These are phyloP conservation scores for Mrakia hoshinonis DNA, from an alignment of 768 basidiomycete genomes.

Conservation along the genomic window DNA sequence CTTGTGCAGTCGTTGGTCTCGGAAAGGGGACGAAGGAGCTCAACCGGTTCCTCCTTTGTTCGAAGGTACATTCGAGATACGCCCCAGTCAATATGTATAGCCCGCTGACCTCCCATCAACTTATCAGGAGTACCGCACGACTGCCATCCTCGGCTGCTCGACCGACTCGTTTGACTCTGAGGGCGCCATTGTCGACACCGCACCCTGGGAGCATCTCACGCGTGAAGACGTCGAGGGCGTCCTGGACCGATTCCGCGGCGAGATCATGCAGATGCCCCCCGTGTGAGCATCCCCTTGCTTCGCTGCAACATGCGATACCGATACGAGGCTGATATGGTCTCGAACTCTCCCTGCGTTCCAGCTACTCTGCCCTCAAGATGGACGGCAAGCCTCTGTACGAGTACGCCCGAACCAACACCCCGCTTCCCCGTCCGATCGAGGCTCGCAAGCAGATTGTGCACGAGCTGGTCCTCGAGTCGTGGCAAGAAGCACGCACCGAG, in stretches of 20 bases:
- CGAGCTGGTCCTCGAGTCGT: conserved; percentile 54
- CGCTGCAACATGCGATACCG: not conserved
- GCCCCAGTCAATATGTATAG: not conserved
- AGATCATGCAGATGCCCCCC: conserved; percentile 83
- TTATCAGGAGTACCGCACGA: conserved; percentile 77
- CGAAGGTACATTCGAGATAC: conserved; percentile 54
- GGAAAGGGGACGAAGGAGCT: conserved; percentile 84
- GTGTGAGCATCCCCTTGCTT: conserved; percentile 50
- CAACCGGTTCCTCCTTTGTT: conserved; percentile 70
- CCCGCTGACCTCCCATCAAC: conserved; percentile 25
- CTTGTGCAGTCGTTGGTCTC: conserved; percentile 65
- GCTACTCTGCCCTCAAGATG: conserved; percentile 98
- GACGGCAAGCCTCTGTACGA: conserved; percentile 91
- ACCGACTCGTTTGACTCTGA: conserved; percentile 92
- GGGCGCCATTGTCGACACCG: conserved; percentile 66
- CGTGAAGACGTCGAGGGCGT: conserved; percentile 60
- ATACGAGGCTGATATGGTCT: not conserved
- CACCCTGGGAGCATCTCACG: conserved; percentile 65
- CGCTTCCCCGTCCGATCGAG: conserved; percentile 90
- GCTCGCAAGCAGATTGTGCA: conserved; percentile 72
- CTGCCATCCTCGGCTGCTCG: conserved; percentile 82
- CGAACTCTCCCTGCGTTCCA: conserved; percentile 37
- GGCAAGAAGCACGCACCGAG: conserved; percentile 42
- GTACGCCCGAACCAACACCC: conserved; percentile 82
- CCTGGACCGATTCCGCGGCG: conserved; percentile 67